Conservation (phyloP, 176 grass and related monocot species). For the Oryza officinalis region DNA sequence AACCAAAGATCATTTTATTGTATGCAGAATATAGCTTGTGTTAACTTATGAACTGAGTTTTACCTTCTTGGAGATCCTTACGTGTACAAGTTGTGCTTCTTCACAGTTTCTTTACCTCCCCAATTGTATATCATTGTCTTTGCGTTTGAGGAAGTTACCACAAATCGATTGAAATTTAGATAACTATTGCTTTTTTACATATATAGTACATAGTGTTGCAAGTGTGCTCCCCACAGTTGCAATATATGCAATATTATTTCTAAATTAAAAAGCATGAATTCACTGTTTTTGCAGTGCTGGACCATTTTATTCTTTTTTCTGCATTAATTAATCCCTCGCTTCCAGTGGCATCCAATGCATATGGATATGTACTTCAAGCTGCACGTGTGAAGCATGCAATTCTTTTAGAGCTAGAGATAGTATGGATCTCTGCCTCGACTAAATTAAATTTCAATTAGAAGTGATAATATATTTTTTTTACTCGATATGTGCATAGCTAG, state of each 20-base stretch:
- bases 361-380: not conserved
- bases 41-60: not conserved
- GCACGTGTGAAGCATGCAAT: not conserved
- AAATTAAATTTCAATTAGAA: not conserved
- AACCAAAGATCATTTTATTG: constrained; percentile 43
- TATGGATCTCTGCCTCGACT: not conserved
- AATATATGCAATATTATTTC: not conserved
- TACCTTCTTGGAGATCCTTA: not conserved
- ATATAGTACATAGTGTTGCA: not conserved
- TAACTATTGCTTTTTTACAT: not conserved
- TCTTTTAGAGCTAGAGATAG: not conserved
- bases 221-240: not conserved
- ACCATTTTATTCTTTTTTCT: not conserved
- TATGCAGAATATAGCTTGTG: constrained; percentile 36
- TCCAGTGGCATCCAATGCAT: not conserved
- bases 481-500: not conserved
- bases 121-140: not conserved
- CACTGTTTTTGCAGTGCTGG: not conserved
- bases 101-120: not conserved
- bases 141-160: not conserved
- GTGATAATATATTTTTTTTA: not conserved
- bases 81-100: not conserved
- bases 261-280: not conserved
- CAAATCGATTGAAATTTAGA: not conserved
- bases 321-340: not conserved